Evolutionary conservation across 306 rosid species (phyloP).

Genomic region (Quercus alba): DNA sequence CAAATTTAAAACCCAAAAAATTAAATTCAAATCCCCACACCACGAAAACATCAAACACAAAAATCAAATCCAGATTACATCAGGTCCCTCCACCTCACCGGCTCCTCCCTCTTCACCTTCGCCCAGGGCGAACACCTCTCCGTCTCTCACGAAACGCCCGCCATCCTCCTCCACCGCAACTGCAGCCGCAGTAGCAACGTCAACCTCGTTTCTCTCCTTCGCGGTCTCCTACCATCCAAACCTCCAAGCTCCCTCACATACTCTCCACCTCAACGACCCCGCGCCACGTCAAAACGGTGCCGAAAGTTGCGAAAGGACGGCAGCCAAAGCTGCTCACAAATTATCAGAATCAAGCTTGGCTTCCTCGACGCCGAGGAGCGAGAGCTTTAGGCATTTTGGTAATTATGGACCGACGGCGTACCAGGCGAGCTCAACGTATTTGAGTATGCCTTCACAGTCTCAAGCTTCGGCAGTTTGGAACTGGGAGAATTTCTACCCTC

Average conservation of each 20-base stretch:
- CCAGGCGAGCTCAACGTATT: slow-evolving; percentile 65
- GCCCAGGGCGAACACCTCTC: slow-evolving; percentile 72
- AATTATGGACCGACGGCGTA: slow-evolving; percentile 48
- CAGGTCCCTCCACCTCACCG: slow-evolving; percentile 83
- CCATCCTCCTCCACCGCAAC: slow-evolving; percentile 64
- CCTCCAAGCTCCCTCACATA: slow-evolving; percentile 62
- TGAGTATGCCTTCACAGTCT: slow-evolving; percentile 87
- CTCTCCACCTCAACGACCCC: slow-evolving; percentile 32
- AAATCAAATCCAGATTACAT: slow-evolving; percentile 47
- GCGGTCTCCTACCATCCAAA: slow-evolving; percentile 52
- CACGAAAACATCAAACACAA: too few relatives aligned
- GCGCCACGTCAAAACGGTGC: slow-evolving; percentile 31
- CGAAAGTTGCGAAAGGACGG: slow-evolving; percentile 17
- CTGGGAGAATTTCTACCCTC: slow-evolving; percentile 95
- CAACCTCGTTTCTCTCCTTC: slow-evolving; percentile 20
- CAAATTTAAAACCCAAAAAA: too few relatives aligned
- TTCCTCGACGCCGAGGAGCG: slow-evolving; percentile 54
- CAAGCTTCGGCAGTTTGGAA: slow-evolving; percentile 94
- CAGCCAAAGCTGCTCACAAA: slow-evolving; percentile 75
- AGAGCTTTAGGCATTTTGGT: slow-evolving; percentile 25
- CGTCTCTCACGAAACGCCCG: slow-evolving; percentile 74
- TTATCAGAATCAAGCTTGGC: slow-evolving; percentile 78
- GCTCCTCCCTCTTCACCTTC: slow-evolving; percentile 70
- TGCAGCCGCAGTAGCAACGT: slow-evolving; percentile 19
- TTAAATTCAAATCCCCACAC: too few relatives aligned